Conservation (phyloP, 441 rosid genomes). For the Gossypium gossypioides region DNA sequence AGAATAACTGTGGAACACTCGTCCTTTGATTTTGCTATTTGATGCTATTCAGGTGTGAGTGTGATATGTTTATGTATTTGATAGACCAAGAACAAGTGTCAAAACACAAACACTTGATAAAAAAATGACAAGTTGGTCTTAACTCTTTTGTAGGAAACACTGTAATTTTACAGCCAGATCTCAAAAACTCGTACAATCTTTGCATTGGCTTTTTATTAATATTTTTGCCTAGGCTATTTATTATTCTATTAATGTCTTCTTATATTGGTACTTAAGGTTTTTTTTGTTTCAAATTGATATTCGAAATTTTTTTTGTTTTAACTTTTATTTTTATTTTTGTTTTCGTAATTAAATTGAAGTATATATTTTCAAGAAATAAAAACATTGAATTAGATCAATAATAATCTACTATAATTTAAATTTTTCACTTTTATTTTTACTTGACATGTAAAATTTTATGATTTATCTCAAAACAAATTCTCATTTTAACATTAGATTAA, state of each 20-base stretch:
- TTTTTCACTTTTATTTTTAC: too few species aligned
- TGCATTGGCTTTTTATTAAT: neutral
- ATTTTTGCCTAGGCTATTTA: too few species aligned
- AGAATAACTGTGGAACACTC: constrained; percentile 19
- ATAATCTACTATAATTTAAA: too few species aligned
- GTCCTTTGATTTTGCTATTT: neutral
- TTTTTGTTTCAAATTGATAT: too few species aligned
- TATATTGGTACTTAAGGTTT: too few species aligned
- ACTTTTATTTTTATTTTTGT: too few species aligned
- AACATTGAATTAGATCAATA: too few species aligned
- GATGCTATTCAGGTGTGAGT: neutral
- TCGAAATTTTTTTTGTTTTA: too few species aligned
- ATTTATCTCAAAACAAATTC: neutral
- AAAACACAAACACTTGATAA: neutral
- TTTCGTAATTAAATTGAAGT: neutral
- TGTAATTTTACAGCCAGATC: neutral
- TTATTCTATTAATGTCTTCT: too few species aligned
- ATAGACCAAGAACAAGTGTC: neutral
- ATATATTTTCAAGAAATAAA: neutral
- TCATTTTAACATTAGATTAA: too few species aligned
- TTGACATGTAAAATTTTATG: neutral
- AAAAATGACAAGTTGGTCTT: too few species aligned
- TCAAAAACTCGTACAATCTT: neutral
- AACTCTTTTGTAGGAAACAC: neutral
- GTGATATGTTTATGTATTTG: neutral